Base-by-base conservation (phyloP, 2,329 filamentous ascomycete species). In the Coniochaeta sp. region DNA sequence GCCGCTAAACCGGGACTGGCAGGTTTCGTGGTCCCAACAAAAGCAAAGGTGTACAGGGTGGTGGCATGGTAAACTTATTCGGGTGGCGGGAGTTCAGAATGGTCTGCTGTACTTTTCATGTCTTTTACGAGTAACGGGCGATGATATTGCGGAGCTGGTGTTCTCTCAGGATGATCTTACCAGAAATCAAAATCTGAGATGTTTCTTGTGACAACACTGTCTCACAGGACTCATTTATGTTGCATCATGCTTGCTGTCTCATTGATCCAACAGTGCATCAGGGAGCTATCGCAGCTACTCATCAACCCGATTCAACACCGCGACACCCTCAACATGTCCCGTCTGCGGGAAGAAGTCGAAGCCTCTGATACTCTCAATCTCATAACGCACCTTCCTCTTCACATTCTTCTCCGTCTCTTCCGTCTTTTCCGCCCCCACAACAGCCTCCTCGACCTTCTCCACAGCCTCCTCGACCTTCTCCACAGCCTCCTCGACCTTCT, bases 331-430 rank as follows among this genome's bases (percentile, higher is more conserved):
- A 0, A 89, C 87, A 68, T 89, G 87, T 1, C 83, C 81, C 22
- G 87, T 89, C 75, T 98, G 93, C 14, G 95, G 95, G 75, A 99
- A 99, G 74, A 99, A 98, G 72, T 99, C 95, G 70, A 98, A 98
- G 0, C 93, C 95, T 56, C 89, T 82, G 55, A 99, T 75, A 70
- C 90, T 96, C 80, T 98, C 93, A 71, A 99, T 90, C 73, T 88
- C 85, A 74, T 97, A 99, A 63, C 81, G 76, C 24, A 75, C 75
- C 58, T 74, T 73, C 70, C 66, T 69, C 58, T 66, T 66, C 54
- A 61, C 62, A 26, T 63, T 70, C 52, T 73, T 68, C 43, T 67
- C 65, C 58, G 69, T 67, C 56, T 69, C 68, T 26, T 71, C 60
- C 2, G 22, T 58, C n/a, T 11, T 62, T 58, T 38, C 68, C 16